Percentiles rank a stretch among this genome's conserved stretches.
These are phyloP conservation scores for Blastocladiella emersonii DNA, from an alignment of 371 early-diverging fungal genomes.

Conservation along the genomic window DNA sequence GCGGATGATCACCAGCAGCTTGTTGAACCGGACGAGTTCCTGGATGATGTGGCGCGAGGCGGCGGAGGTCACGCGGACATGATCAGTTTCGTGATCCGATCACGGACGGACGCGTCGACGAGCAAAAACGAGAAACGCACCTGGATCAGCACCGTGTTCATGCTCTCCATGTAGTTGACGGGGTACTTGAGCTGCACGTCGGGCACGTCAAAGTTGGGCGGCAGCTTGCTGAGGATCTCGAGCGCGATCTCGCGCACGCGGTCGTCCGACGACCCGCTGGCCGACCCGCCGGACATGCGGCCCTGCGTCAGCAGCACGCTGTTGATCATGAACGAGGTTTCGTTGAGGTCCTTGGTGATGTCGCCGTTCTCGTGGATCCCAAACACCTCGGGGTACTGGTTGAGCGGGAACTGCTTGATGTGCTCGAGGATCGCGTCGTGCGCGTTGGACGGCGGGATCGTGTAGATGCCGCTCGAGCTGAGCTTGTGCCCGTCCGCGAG, in stretches of 20 bases:
- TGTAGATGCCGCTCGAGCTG: conserved; percentile 30
- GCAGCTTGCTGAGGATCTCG: conserved; percentile 27
- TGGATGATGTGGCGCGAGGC: conserved; percentile 11
- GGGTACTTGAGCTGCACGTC: conserved; percentile 27
- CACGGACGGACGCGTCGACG: no score
- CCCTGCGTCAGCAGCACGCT: conserved; percentile 34
- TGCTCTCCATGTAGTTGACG: conserved; percentile 36
- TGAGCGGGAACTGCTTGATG: conserved; percentile 28
- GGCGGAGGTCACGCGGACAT: no score
- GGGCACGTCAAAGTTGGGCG: conserved; percentile 27
- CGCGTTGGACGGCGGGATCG: conserved; percentile 20
- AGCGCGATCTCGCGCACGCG: conserved; percentile 26
- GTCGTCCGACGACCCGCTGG: conserved; percentile 26
- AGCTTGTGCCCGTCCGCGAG: conserved; percentile 26
- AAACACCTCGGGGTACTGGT: conserved; percentile 36
- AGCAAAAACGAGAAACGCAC: no score
- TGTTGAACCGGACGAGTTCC: conserved; percentile 39
- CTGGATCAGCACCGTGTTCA: conserved; percentile 39
- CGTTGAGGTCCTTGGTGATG: conserved; percentile 38
- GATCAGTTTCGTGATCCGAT: no score
- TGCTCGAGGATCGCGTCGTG: conserved; percentile 21
- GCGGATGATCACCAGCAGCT: conserved; percentile 27
- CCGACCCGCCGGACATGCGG: conserved; percentile 2
- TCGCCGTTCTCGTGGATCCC: conserved; percentile 47
- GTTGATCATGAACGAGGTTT: conserved; percentile 30